Conservation (phyloP, 2,329 filamentous ascomycete genomes). For the Trichoderma citrinoviride region DNA sequence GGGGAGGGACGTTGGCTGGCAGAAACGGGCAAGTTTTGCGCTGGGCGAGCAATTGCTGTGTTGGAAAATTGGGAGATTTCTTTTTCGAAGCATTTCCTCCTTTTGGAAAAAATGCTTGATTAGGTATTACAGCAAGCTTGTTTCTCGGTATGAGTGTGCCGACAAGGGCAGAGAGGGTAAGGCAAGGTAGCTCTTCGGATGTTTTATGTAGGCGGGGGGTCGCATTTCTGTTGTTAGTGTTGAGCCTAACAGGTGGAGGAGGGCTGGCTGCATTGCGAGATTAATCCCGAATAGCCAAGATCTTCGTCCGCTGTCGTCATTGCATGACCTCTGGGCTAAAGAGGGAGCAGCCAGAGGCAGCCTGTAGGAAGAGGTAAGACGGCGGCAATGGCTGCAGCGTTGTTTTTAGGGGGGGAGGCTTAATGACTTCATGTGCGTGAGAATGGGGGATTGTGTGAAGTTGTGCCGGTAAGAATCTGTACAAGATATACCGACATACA, state of each 20-base stretch:
- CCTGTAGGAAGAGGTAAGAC: not conserved
- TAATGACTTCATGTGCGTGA: conserved; percentile 10
- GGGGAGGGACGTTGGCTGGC: not conserved
- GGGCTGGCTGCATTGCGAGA: conserved; percentile 2
- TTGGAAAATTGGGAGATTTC: too few relatives aligned
- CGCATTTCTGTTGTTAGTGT: not conserved
- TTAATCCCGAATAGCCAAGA: conserved; percentile 14
- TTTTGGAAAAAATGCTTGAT: too few relatives aligned
- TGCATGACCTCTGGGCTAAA: not conserved
- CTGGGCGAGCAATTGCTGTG: too few relatives aligned
- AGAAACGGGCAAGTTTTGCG: not conserved
- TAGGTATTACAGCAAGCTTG: too few relatives aligned
- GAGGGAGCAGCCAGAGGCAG: not conserved
- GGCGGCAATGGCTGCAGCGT: not conserved
- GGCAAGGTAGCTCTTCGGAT: too few relatives aligned
- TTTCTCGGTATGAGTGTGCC: too few relatives aligned
- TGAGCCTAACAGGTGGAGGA: not conserved
- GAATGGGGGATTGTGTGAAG: not conserved
- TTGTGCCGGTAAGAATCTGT: too few relatives aligned
- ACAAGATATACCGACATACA: not conserved
- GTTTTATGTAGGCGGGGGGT: not conserved
- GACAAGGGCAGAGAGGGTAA: too few relatives aligned
- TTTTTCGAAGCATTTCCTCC: too few relatives aligned
- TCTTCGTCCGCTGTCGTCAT: conserved; percentile 9
- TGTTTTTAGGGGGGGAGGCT: not conserved